Evolutionary conservation across 176 grass and related monocot genomes (phyloP), one percentile per base, ranked within the genome.

Genomic region (Saccharum spontaneum): DNA sequence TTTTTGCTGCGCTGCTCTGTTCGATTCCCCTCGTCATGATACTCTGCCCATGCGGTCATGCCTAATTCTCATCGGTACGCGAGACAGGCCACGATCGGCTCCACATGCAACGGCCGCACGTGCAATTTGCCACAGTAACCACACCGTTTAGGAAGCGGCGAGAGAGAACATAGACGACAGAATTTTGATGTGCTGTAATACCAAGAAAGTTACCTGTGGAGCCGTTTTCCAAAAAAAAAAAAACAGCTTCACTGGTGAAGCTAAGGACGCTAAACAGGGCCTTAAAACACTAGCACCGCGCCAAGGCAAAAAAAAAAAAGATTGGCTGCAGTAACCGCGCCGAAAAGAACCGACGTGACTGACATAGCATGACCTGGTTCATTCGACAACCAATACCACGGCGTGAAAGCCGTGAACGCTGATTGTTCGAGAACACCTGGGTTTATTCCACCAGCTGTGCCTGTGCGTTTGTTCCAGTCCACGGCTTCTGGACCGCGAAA

Each of bases 401-500:
- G 84, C 62, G 37, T 23, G 55, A 59, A 59, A 38, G 41, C 30
- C 49, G 16, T 16, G 48, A 49, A 49, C 48, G 46, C 31, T 1
- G 39, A 33, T 33, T 33, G 41, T 67, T 79, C 10, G 68, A 83
- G 52, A 49, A 20, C 41, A 13, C 75, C 84, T 30, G 55, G 79
- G 79, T 40, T 90, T 79, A 86, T 83, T 57, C 83, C 78, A 46
- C 7, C 2, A 7, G 33, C 18, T 49, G 62, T 24, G 46, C 40
- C 18, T 49, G 62, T 24, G 46, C 40, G 9, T n/a, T 3, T 40
- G 45, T 50, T 75, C 38, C 15, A 67, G 3, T 30, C 77, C 63
- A 71, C 78, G 71, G 72, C 79, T 39, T 60, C 73, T 79, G 28
- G 88, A 61, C 60, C 79, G 82, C 44, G 84, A 79, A 90, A 90